Percentiles rank a stretch among this genome's conserved stretches.
Evolutionary conservation across 2,329 filamentous ascomycete species (phyloP).

Genomic region (Sordariomycetes sp.): DNA sequence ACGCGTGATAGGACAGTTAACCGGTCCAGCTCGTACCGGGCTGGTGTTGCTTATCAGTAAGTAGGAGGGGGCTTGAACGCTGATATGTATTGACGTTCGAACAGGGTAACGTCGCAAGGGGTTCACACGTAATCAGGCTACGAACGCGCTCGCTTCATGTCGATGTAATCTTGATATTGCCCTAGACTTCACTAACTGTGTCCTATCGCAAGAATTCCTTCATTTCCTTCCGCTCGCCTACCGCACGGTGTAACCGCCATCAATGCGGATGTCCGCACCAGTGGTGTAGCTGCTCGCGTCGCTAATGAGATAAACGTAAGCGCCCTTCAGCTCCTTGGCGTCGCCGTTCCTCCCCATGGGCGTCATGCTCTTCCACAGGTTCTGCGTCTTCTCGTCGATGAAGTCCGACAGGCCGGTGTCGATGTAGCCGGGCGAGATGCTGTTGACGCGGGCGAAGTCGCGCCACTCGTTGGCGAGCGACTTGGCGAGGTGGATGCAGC

Average conservation of each 20-base stretch:
- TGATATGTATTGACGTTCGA: no score
- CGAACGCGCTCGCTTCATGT: no score
- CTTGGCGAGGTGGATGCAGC: constrained; percentile 46
- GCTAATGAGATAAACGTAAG: constrained; percentile 70
- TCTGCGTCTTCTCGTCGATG: constrained; percentile 1
- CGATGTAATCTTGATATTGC: no score
- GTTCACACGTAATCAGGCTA: no score
- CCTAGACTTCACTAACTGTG: no score
- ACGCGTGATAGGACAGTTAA: no score
- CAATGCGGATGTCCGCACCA: constrained; percentile 61
- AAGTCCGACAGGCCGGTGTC: constrained; percentile 49
- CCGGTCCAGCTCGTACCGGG: no score
- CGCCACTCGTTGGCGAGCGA: constrained; percentile 64
- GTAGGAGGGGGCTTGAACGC: no score
- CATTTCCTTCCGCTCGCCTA: no score
- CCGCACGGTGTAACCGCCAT: constrained; percentile 58
- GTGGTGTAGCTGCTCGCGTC: constrained; percentile 80
- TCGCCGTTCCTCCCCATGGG: constrained; percentile 54
- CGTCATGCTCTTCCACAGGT: constrained; percentile 4
- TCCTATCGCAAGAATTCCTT: no score
- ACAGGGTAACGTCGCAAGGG: no score
- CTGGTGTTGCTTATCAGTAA: no score
- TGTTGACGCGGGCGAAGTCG: constrained; percentile 62
- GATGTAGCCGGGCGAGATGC: constrained; percentile 66
- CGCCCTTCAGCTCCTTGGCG: constrained; percentile 70